Base-by-base conservation (phyloP, 2,329 filamentous ascomycete genomes). In the Nigrospora osmanthi region DNA sequence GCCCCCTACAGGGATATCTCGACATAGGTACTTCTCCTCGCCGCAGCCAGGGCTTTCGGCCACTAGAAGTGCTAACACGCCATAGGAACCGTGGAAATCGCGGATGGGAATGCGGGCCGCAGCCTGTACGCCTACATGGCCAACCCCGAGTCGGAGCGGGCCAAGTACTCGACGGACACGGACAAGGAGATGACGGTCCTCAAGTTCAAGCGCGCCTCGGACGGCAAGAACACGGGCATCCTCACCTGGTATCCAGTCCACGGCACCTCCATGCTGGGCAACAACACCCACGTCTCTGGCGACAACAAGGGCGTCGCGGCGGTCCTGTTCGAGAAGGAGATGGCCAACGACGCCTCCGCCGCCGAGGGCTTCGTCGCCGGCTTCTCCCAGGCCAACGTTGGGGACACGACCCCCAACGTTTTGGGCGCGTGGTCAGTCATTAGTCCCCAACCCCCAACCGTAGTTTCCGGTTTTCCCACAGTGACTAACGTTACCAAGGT, bases 291-390 rank as follows among this genome's bases (percentile, higher is more conserved):
- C 7, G 81, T 94, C 40, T 83, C 87, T 3, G 90, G 88, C 28
- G 90, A 96, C 62, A 96, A 96, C 71, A 95, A 96, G 67, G 90
- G 90, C 6, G 85, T 95, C 6, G 89, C 90, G 0, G 87, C 89
- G 4, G 80, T 84, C 54, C 71, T 95, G 6, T 86, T 95, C 51
- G 90, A 96, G 62, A 79, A 87, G 54, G 78, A 78, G 36, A 76
- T 86, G 45, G 65, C 68, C 35, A 68, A 68, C 6, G 69, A 75
- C 28, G 58, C 66, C 3, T 70, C 68, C 11, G 81, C 79, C 38
- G 73, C 78, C 0, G 70, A 78, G 1, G 76, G 75, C 11, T 95
- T 94, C 54, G 86, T 95, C 1, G 89, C 89, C 3, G 90, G 89
- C 11, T 96, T 95, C 66, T 93, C 88, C 1, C 89, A 95, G 63